A percentile compares a stretch with the other conserved stretches of the same genome.
These are phyloP conservation scores for Hirschfeldia incana DNA, from an alignment of 345 rosid species.

Conservation along the genomic window DNA sequence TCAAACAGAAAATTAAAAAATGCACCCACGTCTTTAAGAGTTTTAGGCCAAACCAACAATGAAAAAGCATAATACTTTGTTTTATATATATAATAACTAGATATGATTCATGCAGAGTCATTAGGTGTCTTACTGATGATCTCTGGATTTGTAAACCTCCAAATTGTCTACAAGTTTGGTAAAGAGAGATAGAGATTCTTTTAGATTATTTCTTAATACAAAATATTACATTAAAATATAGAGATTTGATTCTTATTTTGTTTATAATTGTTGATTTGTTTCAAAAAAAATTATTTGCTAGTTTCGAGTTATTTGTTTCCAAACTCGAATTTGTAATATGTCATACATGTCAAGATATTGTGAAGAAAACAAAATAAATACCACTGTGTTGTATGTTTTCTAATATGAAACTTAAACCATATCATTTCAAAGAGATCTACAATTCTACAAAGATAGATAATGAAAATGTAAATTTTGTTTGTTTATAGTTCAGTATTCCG, in stretches of 20 bases:
- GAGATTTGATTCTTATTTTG: not conserved
- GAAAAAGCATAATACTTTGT: not conserved
- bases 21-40: constrained; percentile 39
- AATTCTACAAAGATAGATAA: not conserved
- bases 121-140: not conserved
- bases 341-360: not conserved
- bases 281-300: not conserved
- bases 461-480: not conserved
- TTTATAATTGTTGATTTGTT: not conserved
- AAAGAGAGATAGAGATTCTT: not conserved
- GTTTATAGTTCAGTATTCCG: constrained; percentile 14
- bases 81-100: not conserved
- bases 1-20: not conserved
- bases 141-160: not conserved
- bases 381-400: not conserved
- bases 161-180: not conserved
- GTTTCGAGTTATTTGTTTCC: not conserved
- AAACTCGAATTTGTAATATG: not conserved
- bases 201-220: not conserved
- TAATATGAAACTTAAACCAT: not conserved
- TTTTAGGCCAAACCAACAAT: constrained; percentile 30
- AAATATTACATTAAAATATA: not conserved
- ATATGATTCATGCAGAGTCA: not conserved
- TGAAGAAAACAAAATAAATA: not conserved
- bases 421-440: not conserved